Evolutionary conservation across 139 green algal species (phyloP).

Genomic region (Chlorokybus atmophyticus): DNA sequence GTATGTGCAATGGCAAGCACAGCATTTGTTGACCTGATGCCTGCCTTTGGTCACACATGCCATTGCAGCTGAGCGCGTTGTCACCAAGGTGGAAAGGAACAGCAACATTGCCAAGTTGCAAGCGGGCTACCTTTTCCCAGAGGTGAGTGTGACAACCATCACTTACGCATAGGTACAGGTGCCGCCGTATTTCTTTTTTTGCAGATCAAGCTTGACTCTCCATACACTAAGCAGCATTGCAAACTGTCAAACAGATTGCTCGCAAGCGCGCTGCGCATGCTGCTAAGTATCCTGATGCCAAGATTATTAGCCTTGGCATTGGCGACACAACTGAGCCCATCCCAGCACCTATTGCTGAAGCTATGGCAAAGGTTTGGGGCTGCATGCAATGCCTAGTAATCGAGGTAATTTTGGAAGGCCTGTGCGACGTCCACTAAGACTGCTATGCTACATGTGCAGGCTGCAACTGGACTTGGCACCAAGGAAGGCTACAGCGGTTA

Average conservation of each 20-base stretch:
- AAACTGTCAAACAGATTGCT: constrained; percentile 91
- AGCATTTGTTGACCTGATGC: too few species aligned
- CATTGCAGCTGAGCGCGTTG: too few species aligned
- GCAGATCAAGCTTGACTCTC: background rate
- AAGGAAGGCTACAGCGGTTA: constrained; percentile 94
- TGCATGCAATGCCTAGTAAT: background rate
- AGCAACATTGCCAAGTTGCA: constrained; percentile 94
- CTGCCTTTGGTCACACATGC: too few species aligned
- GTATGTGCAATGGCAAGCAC: too few species aligned
- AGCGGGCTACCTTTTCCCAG: constrained; percentile 96
- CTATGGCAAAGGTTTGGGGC: constrained; percentile 18
- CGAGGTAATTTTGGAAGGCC: background rate
- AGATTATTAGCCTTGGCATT: constrained; percentile 95
- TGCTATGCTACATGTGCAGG: constrained; percentile 26
- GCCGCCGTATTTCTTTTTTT: background rate
- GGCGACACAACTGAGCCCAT: constrained; percentile 98
- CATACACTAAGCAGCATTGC: background rate
- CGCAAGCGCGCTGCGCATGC: constrained; percentile 74
- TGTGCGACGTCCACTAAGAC: too few species aligned
- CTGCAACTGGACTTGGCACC: constrained; percentile 67
- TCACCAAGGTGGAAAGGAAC: constrained; percentile 44
- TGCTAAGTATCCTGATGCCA: constrained; percentile 80
- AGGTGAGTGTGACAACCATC: constrained; percentile 10
- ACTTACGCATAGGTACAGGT: background rate
- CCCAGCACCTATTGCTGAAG: constrained; percentile 65